phyloP scores from a whole-genome alignment of 2,329 filamentous ascomycete species.

The Fusarium oxysporum region DNA sequence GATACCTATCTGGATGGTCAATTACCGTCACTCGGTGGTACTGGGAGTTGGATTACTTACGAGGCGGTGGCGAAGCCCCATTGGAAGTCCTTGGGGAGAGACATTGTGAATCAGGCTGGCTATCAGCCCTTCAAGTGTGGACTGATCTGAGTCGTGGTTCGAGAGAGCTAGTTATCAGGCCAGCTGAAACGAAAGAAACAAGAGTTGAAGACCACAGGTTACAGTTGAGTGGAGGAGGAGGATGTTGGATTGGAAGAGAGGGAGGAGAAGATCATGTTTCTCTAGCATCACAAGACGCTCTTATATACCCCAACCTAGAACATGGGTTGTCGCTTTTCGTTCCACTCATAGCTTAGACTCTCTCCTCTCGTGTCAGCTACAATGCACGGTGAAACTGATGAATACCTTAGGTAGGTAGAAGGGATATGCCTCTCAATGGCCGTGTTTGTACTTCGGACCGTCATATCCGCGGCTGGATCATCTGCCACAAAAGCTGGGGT shows the following conservation, averaged over 20 bases:
- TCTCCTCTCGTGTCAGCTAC: slow-evolving; percentile 23
- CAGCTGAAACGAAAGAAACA: slow-evolving; percentile 5
- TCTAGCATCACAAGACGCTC: slow-evolving; percentile 32
- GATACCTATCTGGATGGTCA: slow-evolving; percentile 71
- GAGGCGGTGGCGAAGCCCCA: slow-evolving; percentile 86
- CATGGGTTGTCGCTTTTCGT: slow-evolving; percentile 35
- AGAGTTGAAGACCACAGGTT: slow-evolving; percentile 3
- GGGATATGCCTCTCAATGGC: slow-evolving; percentile 32
- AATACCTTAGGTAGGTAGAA: slow-evolving; percentile 1
- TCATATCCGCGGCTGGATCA: slow-evolving; percentile 60
- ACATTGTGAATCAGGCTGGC: slow-evolving; percentile 32
- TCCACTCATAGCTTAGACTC: slow-evolving; percentile 36
- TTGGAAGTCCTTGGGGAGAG: slow-evolving; percentile 75
- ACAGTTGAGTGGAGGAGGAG: neutral
- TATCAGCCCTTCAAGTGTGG: slow-evolving; percentile 6
- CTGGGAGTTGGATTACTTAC: slow-evolving; percentile 57
- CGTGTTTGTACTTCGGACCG: slow-evolving; percentile 57
- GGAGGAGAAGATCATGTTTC: slow-evolving; percentile 4
- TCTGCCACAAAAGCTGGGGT: slow-evolving; percentile 39
- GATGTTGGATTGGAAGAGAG: slow-evolving; percentile 6
- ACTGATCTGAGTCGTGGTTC: slow-evolving; percentile 1
- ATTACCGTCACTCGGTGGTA: slow-evolving; percentile 25
- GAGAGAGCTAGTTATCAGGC: slow-evolving; percentile 7
- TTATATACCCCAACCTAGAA: slow-evolving; percentile 42
- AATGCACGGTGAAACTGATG: slow-evolving; percentile 12